Percentiles rank a stretch among this genome's conserved stretches.
Conservation (phyloP, 192 early-diverging fungal genomes). For the Allomyces arbusculus region DNA sequence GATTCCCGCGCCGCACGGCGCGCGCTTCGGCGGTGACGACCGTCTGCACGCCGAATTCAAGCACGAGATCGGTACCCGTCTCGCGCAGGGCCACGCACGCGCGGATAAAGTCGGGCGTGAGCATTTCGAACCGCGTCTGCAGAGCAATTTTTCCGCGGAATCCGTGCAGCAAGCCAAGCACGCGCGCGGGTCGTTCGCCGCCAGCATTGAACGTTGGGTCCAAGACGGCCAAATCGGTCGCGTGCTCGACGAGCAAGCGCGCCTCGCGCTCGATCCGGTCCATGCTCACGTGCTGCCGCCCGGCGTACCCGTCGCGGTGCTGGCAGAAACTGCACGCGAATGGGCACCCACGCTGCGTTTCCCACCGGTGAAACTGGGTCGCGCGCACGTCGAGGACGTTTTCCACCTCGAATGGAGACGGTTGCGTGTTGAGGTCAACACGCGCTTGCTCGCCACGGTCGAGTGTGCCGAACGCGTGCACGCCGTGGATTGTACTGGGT, state of each 20-base stretch:
- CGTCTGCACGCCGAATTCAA: slow-evolving; percentile 8
- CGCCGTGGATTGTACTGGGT: too few relatives aligned
- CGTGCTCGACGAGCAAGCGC: neutral
- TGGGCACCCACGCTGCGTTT: slow-evolving; percentile 9
- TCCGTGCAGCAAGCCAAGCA: neutral
- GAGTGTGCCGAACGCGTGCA: too few relatives aligned
- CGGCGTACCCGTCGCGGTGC: slow-evolving; percentile 6
- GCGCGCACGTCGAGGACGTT: too few relatives aligned
- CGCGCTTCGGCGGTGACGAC: neutral
- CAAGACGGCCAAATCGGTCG: slow-evolving; percentile 2
- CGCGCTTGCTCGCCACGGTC: too few relatives aligned
- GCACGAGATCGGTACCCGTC: neutral
- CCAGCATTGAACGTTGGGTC: slow-evolving; percentile 7
- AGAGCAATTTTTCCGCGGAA: slow-evolving; percentile 4
- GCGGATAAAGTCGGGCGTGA: slow-evolving; percentile 4
- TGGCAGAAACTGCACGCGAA: slow-evolving; percentile 8
- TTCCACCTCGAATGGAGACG: too few relatives aligned
- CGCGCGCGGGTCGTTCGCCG: neutral
- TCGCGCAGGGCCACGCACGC: neutral
- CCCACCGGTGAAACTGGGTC: slow-evolving; percentile 6
- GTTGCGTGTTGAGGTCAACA: too few relatives aligned
- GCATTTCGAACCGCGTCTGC: slow-evolving; percentile 8
- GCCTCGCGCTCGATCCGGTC: neutral
- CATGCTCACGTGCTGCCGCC: neutral
- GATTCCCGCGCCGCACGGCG: slow-evolving; percentile 4